Percentiles rank a stretch among this genome's conserved stretches.
Conservation (phyloP, 495 filamentous ascomycete genomes). For the Trichocladium uniseriatum region DNA sequence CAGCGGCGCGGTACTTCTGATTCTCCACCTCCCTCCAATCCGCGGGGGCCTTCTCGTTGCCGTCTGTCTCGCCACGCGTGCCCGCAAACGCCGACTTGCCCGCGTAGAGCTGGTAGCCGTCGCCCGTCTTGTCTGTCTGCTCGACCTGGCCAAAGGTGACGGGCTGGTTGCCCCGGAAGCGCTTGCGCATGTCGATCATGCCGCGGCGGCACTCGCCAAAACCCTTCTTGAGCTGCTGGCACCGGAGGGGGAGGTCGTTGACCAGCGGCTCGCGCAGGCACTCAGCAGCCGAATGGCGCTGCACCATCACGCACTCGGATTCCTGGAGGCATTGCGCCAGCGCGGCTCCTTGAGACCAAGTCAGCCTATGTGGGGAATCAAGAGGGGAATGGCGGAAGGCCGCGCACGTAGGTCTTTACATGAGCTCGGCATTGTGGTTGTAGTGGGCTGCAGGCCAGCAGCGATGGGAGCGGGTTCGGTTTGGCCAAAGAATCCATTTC, state of each 20-base stretch:
- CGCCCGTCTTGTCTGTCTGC: constrained; percentile 44
- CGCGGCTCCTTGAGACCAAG: constrained; percentile 59
- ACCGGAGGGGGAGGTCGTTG: constrained; percentile 71
- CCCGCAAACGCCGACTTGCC: constrained; percentile 62
- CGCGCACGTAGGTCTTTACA: constrained; percentile 84
- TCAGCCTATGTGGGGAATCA: background rate
- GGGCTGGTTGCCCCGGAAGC: constrained; percentile 92
- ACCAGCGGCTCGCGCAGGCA: constrained; percentile 73
- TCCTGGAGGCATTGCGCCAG: constrained; percentile 89
- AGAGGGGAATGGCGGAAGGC: background rate
- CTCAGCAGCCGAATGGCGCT: constrained; percentile 76
- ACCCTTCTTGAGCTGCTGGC: constrained; percentile 85
- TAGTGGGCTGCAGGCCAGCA: background rate
- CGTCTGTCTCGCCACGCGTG: constrained; percentile 40
- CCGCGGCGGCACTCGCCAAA: constrained; percentile 94
- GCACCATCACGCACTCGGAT: constrained; percentile 88
- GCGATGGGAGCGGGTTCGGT: background rate
- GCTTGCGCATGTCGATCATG: constrained; percentile 97
- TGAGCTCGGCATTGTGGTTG: constrained; percentile 76
- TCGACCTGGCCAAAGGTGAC: constrained; percentile 54
- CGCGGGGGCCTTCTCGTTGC: constrained; percentile 39
- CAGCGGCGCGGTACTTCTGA: constrained; percentile 38
- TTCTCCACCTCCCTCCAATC: constrained; percentile 51
- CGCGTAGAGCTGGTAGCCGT: constrained; percentile 65
- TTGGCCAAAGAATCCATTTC: too few species aligned